Conservation (phyloP, 306 rosid species). For the Medicago ruthenica region DNA sequence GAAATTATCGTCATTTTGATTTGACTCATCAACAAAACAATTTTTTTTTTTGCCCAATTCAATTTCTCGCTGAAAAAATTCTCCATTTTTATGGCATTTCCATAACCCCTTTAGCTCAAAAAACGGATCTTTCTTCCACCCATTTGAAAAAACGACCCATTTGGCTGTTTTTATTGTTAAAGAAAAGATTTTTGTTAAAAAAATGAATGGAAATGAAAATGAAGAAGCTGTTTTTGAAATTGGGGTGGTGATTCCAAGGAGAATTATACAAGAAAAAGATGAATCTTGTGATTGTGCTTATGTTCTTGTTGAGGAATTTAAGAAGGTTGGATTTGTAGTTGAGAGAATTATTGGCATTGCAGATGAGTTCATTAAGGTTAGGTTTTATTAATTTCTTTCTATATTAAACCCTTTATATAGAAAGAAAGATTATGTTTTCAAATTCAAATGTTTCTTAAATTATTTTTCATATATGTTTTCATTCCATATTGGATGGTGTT, state of each 20-base stretch:
- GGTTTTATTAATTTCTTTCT: slow-evolving; percentile 36
- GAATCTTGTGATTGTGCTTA: slow-evolving; percentile 54
- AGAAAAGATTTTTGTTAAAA: slow-evolving; percentile 25
- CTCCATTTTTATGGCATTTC: slow-evolving; percentile 21
- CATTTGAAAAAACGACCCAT: slow-evolving; percentile 24
- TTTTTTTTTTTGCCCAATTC: slow-evolving; percentile 28
- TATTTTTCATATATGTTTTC: not conserved
- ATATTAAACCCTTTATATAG: not conserved
- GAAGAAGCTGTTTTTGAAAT: slow-evolving; percentile 75
- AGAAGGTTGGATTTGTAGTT: slow-evolving; percentile 66
- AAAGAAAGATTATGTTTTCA: too few relatives aligned
- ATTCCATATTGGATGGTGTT: slow-evolving; percentile 12
- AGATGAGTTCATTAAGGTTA: slow-evolving; percentile 92
- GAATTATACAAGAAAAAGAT: slow-evolving; percentile 50
- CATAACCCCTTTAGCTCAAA: slow-evolving; percentile 33
- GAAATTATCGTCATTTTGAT: slow-evolving; percentile 28
- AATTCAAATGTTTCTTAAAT: slow-evolving; percentile 6
- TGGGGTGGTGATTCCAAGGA: slow-evolving; percentile 83
- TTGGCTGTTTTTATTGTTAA: not conserved
- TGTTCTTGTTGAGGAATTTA: slow-evolving; percentile 66
- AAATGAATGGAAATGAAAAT: slow-evolving; percentile 59
- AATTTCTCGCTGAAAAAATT: slow-evolving; percentile 5
- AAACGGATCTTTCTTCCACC: slow-evolving; percentile 30
- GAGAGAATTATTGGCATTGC: slow-evolving; percentile 83
- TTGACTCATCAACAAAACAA: slow-evolving; percentile 9